phyloP scores from a whole-genome alignment of 2,329 filamentous ascomycete species.

The Tolypocladium capitatum region DNA sequence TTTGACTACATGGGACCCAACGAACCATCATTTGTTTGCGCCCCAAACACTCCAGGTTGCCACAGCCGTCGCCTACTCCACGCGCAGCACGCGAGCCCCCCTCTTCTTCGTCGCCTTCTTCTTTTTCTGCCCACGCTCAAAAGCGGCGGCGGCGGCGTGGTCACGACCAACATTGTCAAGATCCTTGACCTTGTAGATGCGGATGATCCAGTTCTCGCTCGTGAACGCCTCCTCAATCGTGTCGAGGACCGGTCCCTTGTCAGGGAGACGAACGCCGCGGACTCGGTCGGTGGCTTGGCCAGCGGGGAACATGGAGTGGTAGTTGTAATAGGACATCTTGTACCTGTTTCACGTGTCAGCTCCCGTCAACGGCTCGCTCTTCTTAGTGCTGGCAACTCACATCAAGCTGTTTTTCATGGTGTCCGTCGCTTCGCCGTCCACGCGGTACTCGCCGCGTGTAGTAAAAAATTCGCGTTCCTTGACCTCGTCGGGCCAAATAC shows the following conservation, averaged over 20 bases:
- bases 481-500: slow-evolving; percentile 99
- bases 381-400: slow-evolving; percentile 44
- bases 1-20: neutral
- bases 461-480: slow-evolving; percentile 97
- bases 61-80: slow-evolving; percentile 40
- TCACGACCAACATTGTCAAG: slow-evolving; percentile 91
- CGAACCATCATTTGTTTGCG: slow-evolving; percentile 6
- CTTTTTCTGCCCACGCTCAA: slow-evolving; percentile 72
- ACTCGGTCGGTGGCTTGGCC: slow-evolving; percentile 88
- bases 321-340: slow-evolving; percentile 99
- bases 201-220: slow-evolving; percentile 99
- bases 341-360: slow-evolving; percentile 50
- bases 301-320: slow-evolving; percentile 75
- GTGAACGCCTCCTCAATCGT: slow-evolving; percentile 95
- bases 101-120: slow-evolving; percentile 63
- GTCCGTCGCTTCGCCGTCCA: slow-evolving; percentile 84
- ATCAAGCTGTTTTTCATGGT: slow-evolving; percentile 99
- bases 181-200: slow-evolving; percentile 99
- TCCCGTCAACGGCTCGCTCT: neutral
- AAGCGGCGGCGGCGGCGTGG: slow-evolving; percentile 55
- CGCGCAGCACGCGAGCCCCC: slow-evolving; percentile 56
- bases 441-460: slow-evolving; percentile 79
- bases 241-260: slow-evolving; percentile 71
- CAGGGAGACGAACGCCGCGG: slow-evolving; percentile 66
- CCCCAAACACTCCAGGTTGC: slow-evolving; percentile 4